Percentiles rank a stretch among this genome's conserved stretches.
phyloP scores from a whole-genome alignment of 129 eudicot genomes.

The Flaveria ramosissima region DNA sequence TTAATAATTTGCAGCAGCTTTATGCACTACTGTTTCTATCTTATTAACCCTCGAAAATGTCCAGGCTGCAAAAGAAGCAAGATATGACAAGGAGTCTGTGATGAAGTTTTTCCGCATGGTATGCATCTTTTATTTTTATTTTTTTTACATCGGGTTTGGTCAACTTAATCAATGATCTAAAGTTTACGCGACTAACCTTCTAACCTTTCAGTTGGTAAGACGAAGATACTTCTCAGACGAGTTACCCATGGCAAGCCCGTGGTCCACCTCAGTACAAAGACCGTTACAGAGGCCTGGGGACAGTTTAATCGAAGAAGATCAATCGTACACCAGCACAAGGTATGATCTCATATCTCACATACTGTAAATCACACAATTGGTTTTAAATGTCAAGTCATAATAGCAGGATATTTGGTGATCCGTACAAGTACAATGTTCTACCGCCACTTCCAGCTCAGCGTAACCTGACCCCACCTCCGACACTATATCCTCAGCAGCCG shows the following conservation, averaged over 20 bases:
- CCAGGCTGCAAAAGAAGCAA: constrained; percentile 92
- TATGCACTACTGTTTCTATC: neutral
- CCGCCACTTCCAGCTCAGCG: constrained; percentile 95
- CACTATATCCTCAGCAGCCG: constrained; percentile 92
- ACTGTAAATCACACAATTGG: neutral
- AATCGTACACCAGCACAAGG: constrained; percentile 30
- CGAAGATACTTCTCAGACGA: constrained; percentile 94
- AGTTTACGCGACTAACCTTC: neutral
- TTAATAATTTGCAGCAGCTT: neutral
- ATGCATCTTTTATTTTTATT: constrained; percentile 16
- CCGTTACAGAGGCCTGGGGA: constrained; percentile 53
- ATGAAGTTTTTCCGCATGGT: constrained; percentile 83
- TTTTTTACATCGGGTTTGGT: neutral
- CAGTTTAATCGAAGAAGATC: constrained; percentile 60
- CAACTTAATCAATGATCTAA: neutral
- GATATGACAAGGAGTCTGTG: constrained; percentile 95
- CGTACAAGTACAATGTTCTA: constrained; percentile 63
- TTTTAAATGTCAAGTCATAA: constrained; percentile 11
- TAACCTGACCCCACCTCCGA: constrained; percentile 91
- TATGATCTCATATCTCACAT: too few relatives aligned
- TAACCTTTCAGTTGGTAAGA: constrained; percentile 70
- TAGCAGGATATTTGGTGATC: constrained; percentile 53
- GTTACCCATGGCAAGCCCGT: constrained; percentile 63
- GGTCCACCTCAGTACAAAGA: constrained; percentile 57
- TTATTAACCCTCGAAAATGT: constrained; percentile 11